phyloP scores from a whole-genome alignment of 345 rosid species.

The Moringa oleifera region DNA sequence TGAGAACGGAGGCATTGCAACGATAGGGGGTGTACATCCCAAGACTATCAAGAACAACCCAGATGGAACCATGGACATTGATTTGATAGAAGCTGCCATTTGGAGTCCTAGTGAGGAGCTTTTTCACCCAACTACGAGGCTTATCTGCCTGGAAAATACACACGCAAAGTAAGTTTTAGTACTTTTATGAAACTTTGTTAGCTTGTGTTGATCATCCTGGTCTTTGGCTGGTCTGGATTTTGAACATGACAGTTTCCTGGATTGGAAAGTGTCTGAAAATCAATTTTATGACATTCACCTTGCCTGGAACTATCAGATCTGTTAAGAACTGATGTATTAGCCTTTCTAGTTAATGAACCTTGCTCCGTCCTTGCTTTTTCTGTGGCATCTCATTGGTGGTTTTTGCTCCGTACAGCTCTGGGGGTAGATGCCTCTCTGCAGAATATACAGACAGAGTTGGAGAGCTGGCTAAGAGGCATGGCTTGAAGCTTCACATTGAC shows the following conservation, averaged over 20 bases:
- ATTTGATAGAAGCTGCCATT: constrained; percentile 68
- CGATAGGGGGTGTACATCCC: constrained; percentile 90
- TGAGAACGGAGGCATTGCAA: constrained; percentile 85
- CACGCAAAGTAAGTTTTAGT: constrained; percentile 69
- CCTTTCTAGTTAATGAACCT: too few relatives aligned
- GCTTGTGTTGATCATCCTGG: not conserved
- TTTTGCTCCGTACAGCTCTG: constrained; percentile 48
- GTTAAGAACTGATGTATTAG: too few relatives aligned
- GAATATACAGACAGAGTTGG: constrained; percentile 74
- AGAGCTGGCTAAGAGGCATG: constrained; percentile 72
- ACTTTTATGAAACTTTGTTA: not conserved
- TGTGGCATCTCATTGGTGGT: not conserved
- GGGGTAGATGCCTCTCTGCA: constrained; percentile 72
- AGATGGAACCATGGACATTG: constrained; percentile 78
- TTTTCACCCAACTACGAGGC: constrained; percentile 77
- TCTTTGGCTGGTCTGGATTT: too few relatives aligned
- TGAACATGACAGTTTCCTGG: too few relatives aligned
- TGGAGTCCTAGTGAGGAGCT: constrained; percentile 67
- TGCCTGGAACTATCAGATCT: too few relatives aligned
- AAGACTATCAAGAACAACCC: constrained; percentile 67
- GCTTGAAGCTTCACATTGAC: constrained; percentile 87
- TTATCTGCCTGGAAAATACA: constrained; percentile 86
- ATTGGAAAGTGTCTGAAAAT: too few relatives aligned
- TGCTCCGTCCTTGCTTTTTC: not conserved
- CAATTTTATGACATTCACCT: too few relatives aligned